Evolutionary conservation across 805 yeast species (phyloP).

Genomic region (Torulaspora gathmanii): DNA sequence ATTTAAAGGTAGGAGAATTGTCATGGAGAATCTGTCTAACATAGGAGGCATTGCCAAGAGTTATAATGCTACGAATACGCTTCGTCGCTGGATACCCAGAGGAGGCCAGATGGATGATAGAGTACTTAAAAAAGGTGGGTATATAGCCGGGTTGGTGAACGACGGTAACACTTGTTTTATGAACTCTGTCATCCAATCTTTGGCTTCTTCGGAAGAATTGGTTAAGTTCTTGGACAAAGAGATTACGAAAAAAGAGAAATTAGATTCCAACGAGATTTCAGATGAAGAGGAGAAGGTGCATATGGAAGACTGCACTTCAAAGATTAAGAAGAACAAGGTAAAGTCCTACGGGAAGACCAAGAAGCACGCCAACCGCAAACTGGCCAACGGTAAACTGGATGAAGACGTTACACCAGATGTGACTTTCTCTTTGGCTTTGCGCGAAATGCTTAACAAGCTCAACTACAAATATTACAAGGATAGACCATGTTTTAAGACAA

Average conservation of each 20-base stretch:
- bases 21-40: conserved; percentile 14
- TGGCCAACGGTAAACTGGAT: conserved; percentile 7
- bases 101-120: conserved; percentile 17
- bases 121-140: conserved; percentile 57
- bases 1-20: conserved; percentile 7
- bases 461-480: conserved; percentile 51
- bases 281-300: conserved; percentile 1
- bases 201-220: conserved; percentile 67
- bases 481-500: conserved; percentile 58
- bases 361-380: conserved; percentile 13
- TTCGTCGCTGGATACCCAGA: conserved; percentile 24
- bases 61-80: conserved; percentile 10
- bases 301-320: conserved; percentile 3
- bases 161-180: conserved; percentile 93
- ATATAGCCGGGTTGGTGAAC: conserved; percentile 77
- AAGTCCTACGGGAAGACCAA: conserved; percentile 23
- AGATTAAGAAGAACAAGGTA: conserved; percentile 15
- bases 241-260: conserved; percentile 17
- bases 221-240: conserved; percentile 49
- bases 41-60: conserved; percentile 16
- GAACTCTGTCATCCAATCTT: conserved; percentile 79
- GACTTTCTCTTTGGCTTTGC: conserved; percentile 51
- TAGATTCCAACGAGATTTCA: conserved; percentile 10
- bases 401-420: conserved; percentile 27
- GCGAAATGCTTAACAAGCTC: conserved; percentile 48